Conservation (phyloP, 176 grass and related monocot species). For the Carex kokanica region DNA sequence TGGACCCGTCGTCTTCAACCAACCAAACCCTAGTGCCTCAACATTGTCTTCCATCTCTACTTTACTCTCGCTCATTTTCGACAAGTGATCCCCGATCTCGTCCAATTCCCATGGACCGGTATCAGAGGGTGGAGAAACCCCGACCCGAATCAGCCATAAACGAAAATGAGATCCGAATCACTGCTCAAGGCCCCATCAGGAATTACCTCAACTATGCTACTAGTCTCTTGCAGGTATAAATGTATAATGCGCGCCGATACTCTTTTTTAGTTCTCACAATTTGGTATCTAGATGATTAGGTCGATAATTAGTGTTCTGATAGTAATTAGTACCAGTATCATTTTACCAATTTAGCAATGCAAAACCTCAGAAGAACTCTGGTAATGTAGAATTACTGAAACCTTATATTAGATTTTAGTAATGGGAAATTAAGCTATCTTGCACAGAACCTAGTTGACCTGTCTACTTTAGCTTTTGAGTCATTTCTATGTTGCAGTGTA, state of each 20-base stretch:
- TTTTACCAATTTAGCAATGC: neutral
- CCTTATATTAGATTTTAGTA: neutral
- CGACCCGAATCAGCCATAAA: constrained; percentile 76
- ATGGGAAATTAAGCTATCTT: neutral
- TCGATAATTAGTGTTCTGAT: neutral
- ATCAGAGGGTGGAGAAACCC: constrained; percentile 92
- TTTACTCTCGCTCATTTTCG: neutral
- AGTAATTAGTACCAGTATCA: neutral
- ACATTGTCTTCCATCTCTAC: neutral
- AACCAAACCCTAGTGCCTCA: constrained; percentile 11
- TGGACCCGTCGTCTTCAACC: constrained; percentile 7
- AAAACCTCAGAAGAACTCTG: neutral
- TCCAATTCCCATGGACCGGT: constrained; percentile 63
- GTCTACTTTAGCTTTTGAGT: neutral
- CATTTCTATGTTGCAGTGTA: neutral
- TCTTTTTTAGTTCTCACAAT: neutral
- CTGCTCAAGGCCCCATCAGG: constrained; percentile 88
- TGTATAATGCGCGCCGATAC: constrained; percentile 14
- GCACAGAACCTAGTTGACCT: neutral
- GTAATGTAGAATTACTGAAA: neutral
- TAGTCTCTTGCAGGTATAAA: constrained; percentile 72
- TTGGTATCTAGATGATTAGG: neutral
- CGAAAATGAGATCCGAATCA: constrained; percentile 98
- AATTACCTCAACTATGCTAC: constrained; percentile 96
- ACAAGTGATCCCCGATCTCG: neutral